Evolutionary conservation across 257 asterid species (phyloP).

Genomic region (Solanum rostratum): DNA sequence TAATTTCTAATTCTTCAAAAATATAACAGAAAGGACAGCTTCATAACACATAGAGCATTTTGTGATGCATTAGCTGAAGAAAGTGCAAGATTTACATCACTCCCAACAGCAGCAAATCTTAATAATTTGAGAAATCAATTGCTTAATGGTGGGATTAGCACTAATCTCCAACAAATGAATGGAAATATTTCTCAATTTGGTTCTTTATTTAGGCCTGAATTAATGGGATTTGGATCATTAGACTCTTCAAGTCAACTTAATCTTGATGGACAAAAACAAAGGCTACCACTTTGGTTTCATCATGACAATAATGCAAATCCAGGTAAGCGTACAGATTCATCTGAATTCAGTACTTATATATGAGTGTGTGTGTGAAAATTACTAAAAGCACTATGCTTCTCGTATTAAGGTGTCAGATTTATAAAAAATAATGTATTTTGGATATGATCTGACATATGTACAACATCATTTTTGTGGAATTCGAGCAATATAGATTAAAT

Average conservation of each 20-base stretch:
- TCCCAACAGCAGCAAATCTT: constrained; percentile 29
- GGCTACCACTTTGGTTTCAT: constrained; percentile 47
- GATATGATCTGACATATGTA: background rate
- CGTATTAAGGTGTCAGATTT: background rate
- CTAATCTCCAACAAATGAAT: constrained; percentile 8
- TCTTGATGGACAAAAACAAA: constrained; percentile 36
- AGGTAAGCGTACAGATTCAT: background rate
- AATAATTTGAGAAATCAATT: constrained; percentile 52
- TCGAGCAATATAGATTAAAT: background rate
- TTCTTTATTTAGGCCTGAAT: constrained; percentile 22
- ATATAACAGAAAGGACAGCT: constrained; percentile 74
- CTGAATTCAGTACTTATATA: background rate
- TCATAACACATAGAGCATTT: constrained; percentile 85
- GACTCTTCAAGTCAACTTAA: constrained; percentile 12
- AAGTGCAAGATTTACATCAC: constrained; percentile 48
- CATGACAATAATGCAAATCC: constrained; percentile 3
- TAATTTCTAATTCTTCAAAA: background rate
- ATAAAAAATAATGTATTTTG: background rate
- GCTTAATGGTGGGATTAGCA: constrained; percentile 11
- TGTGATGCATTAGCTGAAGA: constrained; percentile 88
- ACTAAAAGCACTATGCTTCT: background rate
- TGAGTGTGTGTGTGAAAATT: background rate
- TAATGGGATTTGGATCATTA: constrained; percentile 13
- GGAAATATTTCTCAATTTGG: constrained; percentile 15
- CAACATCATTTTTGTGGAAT: background rate